Percentiles rank a stretch among this genome's conserved stretches.
Evolutionary conservation across 202 grass and related monocot species (phyloP).

Genomic region (Bolboschoenoplectus hybrid): DNA sequence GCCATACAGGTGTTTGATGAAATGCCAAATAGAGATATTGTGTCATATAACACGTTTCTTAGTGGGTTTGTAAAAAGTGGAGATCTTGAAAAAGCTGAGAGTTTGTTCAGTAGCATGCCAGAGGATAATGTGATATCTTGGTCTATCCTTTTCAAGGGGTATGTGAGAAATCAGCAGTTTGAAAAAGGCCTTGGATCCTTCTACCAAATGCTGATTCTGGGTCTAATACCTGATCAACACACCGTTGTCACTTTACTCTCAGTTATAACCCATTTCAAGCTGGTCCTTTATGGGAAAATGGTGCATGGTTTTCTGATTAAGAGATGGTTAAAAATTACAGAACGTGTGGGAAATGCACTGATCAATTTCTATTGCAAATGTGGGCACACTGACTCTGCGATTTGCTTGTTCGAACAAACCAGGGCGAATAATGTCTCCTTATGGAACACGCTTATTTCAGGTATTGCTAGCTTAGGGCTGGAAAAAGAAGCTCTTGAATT

Average conservation of each 20-base stretch:
- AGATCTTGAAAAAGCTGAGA: conserved; percentile 43
- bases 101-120: conserved; percentile 61
- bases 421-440: conserved; percentile 42
- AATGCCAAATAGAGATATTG: conserved; percentile 70
- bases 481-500: conserved; percentile 47
- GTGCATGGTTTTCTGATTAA: conserved; percentile 48
- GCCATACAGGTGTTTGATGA: conserved; percentile 62
- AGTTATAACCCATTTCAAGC: conserved; percentile 56
- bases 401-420: background rate
- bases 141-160: conserved; percentile 72
- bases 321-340: conserved; percentile 53
- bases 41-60: conserved; percentile 65
- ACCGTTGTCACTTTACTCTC: conserved; percentile 61
- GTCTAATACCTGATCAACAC: conserved; percentile 28
- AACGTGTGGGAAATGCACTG: background rate
- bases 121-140: conserved; percentile 58
- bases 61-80: conserved; percentile 47
- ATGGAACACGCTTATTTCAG: conserved; percentile 72
- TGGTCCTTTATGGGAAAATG: conserved; percentile 47
- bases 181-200: conserved; percentile 46
- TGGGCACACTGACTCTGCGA: background rate
- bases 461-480: conserved; percentile 59
- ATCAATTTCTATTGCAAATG: conserved; percentile 4
- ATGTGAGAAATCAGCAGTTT: conserved; percentile 45
- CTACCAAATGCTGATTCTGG: conserved; percentile 49